A percentile compares a stretch with the other conserved stretches of the same genome.
Conservation (phyloP, 2,329 filamentous ascomycete genomes). For the Hypoxylon sp. region DNA sequence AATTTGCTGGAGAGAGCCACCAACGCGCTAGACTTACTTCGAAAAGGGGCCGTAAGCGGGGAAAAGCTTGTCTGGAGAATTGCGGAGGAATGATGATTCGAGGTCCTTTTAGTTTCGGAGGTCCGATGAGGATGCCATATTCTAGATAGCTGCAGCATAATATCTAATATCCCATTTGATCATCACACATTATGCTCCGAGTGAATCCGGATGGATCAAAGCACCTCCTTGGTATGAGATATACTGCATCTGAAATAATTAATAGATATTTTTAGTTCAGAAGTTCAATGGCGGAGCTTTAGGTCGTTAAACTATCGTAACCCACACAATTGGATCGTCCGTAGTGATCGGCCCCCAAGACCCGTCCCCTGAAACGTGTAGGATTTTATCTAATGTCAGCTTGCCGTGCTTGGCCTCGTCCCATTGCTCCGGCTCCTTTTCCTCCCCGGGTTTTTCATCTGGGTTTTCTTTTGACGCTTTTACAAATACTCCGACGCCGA, state of each 20-base stretch:
- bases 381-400: slow-evolving; percentile 41
- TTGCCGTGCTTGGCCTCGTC: slow-evolving; percentile 37
- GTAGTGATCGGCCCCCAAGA: slow-evolving; percentile 36
- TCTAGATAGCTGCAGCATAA: neutral
- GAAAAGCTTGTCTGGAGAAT: slow-evolving; percentile 60
- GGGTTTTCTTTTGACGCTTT: slow-evolving; percentile 20
- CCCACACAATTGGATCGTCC: slow-evolving; percentile 30
- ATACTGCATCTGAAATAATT: neutral
- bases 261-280: slow-evolving; percentile 1
- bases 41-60: slow-evolving; percentile 58
- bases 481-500: slow-evolving; percentile 32
- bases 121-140: neutral
- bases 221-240: neutral
- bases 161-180: neutral
- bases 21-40: slow-evolving; percentile 56
- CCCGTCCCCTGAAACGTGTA: slow-evolving; percentile 30
- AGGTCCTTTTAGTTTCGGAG: neutral
- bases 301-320: slow-evolving; percentile 26
- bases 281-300: neutral
- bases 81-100: slow-evolving; percentile 43
- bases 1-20: slow-evolving; percentile 58
- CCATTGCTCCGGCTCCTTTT: slow-evolving; percentile 30
- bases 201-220: neutral
- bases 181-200: neutral
- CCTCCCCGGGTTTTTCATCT: slow-evolving; percentile 1